Evolutionary conservation across 345 rosid species (phyloP).

Genomic region (thale cress (Arabidopsis thaliana)): TAIR10.1 NC_003075.7:9450001-9450500

Average conservation of each 20-base stretch:
- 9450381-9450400: slow-evolving; percentile 90
- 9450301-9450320: slow-evolving; percentile 99
- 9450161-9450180: slow-evolving; percentile 98
- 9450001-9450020: neutral
- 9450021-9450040: slow-evolving; percentile 1
- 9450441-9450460: slow-evolving; percentile 98
- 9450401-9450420: slow-evolving; percentile 95
- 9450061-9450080: slow-evolving; percentile 1
- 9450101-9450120: slow-evolving; percentile 47
- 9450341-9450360: slow-evolving; percentile 97
- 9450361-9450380: slow-evolving; percentile 93
- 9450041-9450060: slow-evolving; percentile 10
- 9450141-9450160: slow-evolving; percentile 77
- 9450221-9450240: neutral
- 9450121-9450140: slow-evolving; percentile 92
- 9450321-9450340: slow-evolving; percentile 91
- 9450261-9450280: slow-evolving; percentile 25
- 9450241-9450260: neutral
- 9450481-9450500: slow-evolving; percentile 55
- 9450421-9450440: slow-evolving; percentile 99
- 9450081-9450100: neutral
- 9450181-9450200: slow-evolving; percentile 99
- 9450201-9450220: slow-evolving; percentile 37
- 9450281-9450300: slow-evolving; percentile 88
- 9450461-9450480: slow-evolving; percentile 92